Percentiles rank a stretch among this genome's conserved stretches.
Conservation (phyloP, 2,329 filamentous ascomycete species). For the Aspergillus fumigatiaffinis region DNA sequence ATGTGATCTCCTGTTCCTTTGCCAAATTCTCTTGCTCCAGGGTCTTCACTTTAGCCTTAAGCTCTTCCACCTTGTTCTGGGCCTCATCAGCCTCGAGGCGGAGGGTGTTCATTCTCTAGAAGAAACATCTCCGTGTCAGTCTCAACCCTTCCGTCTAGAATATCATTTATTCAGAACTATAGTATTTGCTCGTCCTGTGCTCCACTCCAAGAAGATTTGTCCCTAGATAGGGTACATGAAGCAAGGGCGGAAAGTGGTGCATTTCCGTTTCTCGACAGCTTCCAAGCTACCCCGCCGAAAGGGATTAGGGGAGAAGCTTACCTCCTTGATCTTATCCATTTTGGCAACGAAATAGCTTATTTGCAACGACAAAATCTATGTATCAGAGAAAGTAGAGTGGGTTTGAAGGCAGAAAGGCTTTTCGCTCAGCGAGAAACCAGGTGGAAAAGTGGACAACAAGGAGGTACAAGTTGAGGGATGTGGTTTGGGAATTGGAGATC, state of each 20-base stretch:
- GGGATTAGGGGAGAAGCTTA: constrained; percentile 47
- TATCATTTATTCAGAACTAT: constrained; percentile 17
- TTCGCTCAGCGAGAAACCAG: constrained; percentile 37
- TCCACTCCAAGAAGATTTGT: neutral
- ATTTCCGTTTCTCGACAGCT: constrained; percentile 24
- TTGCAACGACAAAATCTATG: constrained; percentile 23
- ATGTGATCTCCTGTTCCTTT: constrained; percentile 98
- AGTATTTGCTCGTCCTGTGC: neutral
- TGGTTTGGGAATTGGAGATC: constrained; percentile 3
- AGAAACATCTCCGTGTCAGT: constrained; percentile 8
- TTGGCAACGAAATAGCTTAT: constrained; percentile 33
- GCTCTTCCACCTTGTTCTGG: constrained; percentile 76
- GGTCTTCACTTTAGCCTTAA: constrained; percentile 78
- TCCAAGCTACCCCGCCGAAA: constrained; percentile 39
- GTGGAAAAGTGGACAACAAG: constrained; percentile 7
- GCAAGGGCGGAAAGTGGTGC: constrained; percentile 17
- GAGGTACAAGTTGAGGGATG: constrained; percentile 14
- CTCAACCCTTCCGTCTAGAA: constrained; percentile 10
- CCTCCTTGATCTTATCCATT: constrained; percentile 91
- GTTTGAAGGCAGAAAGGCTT: constrained; percentile 21
- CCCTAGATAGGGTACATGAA: constrained; percentile 12
- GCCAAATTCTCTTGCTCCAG: constrained; percentile 92
- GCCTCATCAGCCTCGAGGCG: constrained; percentile 90
- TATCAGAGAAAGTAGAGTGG: constrained; percentile 27
- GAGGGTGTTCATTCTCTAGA: constrained; percentile 89